Evolutionary conservation across 345 rosid genomes (phyloP).

Genomic region (Psidium guajava): DNA sequence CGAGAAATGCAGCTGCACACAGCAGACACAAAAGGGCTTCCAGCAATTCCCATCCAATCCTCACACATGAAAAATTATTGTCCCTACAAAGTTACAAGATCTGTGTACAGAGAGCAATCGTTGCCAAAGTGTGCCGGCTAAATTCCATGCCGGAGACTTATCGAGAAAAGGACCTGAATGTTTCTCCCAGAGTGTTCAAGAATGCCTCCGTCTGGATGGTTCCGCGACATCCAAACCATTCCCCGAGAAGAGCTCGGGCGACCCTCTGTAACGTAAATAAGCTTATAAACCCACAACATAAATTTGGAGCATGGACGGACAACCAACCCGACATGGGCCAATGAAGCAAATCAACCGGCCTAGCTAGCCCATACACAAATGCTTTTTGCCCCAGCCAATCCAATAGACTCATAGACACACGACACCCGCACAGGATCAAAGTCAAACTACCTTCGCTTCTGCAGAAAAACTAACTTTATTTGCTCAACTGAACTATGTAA

Average conservation of each 20-base stretch:
- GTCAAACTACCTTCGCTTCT: not conserved
- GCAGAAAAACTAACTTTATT: not conserved
- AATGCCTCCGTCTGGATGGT: not conserved
- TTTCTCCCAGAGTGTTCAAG: not conserved
- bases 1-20: not conserved
- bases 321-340: no score
- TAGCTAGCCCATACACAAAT: no score
- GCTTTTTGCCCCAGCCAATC: no score
- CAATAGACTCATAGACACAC: no score
- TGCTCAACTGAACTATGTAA: not conserved
- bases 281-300: not conserved
- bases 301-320: no score
- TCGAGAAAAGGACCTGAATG: not conserved
- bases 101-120: no score
- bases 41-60: not conserved
- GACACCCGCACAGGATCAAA: not conserved
- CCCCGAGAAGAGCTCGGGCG: not conserved
- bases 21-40: rapidly evolving
- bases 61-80: not conserved
- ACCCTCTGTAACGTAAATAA: not conserved
- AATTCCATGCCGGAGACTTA: not conserved
- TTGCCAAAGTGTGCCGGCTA: not conserved
- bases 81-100: no score
- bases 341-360: no score
- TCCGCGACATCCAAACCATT: rapidly evolving